phyloP scores from a whole-genome alignment of 2,329 filamentous ascomycete genomes.

The Aureobasidium sp. region DNA sequence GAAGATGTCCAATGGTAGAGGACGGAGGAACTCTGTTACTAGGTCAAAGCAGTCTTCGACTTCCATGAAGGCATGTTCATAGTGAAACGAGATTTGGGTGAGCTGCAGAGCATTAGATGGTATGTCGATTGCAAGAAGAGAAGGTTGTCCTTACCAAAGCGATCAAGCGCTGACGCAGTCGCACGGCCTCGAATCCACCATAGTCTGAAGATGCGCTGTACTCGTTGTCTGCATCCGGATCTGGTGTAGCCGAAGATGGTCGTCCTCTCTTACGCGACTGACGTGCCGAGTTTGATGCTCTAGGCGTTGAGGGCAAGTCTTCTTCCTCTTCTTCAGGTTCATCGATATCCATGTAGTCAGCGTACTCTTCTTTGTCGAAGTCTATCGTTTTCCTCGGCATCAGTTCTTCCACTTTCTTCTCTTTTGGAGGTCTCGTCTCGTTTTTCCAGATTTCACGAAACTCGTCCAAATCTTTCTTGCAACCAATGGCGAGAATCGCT shows the following conservation, averaged over 20 bases:
- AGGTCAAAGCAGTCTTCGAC: slow-evolving; percentile 51
- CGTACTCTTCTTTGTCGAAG: slow-evolving; percentile 51
- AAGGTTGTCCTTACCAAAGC: slow-evolving; percentile 29
- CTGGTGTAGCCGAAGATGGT: background rate
- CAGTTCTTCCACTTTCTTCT: slow-evolving; percentile 38
- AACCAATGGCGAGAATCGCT: slow-evolving; percentile 60
- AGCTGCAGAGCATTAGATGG: slow-evolving; percentile 2
- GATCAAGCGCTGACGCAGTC: slow-evolving; percentile 55
- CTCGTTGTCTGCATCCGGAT: slow-evolving; percentile 2
- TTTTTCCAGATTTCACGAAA: slow-evolving; percentile 60
- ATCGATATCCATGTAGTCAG: slow-evolving; percentile 53
- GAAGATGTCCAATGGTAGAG: slow-evolving; percentile 51
- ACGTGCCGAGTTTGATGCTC: background rate
- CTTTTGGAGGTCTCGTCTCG: slow-evolving; percentile 46
- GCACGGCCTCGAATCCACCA: slow-evolving; percentile 46
- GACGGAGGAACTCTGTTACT: slow-evolving; percentile 48
- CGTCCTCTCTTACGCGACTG: slow-evolving; percentile 2
- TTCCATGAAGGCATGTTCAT: slow-evolving; percentile 33
- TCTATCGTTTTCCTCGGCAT: slow-evolving; percentile 38
- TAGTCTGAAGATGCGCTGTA: slow-evolving; percentile 17
- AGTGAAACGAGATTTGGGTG: background rate
- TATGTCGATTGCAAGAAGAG: background rate
- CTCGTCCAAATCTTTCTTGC: slow-evolving; percentile 39
- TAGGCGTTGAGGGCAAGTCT: slow-evolving; percentile 21
- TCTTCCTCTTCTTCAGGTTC: slow-evolving; percentile 27